These are phyloP conservation scores for Trichoderma cornu-damae DNA, from an alignment of 2,329 filamentous ascomycete genomes.

Conservation along the genomic window DNA sequence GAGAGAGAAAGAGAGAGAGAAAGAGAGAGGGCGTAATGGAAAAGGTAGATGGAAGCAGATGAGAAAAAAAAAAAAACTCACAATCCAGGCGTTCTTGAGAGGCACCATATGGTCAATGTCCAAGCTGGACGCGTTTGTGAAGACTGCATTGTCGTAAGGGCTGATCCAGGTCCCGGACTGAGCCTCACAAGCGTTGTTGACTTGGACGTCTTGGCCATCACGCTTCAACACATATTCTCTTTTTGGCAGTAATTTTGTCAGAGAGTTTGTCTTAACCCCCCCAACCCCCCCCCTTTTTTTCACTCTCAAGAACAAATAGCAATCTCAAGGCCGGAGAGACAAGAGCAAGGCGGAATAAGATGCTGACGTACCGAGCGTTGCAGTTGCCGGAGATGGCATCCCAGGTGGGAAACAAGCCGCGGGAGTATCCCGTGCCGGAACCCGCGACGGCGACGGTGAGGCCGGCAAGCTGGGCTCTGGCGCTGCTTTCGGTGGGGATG, in stretches of 20 bases:
- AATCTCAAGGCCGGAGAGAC: too few relatives aligned
- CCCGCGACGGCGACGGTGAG: constrained; percentile 54
- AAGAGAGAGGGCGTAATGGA: too few relatives aligned
- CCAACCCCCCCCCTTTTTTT: too few relatives aligned
- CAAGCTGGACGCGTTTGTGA: constrained; percentile 62
- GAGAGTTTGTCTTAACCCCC: too few relatives aligned
- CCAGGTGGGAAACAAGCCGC: constrained; percentile 69
- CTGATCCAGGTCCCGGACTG: constrained; percentile 64
- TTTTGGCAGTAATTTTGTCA: not conserved
- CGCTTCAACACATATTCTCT: constrained; percentile 66
- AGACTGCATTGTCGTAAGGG: constrained; percentile 68
- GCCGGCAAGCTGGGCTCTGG: constrained; percentile 51
- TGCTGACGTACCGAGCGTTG: constrained; percentile 54
- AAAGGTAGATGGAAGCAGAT: too few relatives aligned
- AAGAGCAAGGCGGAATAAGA: not conserved
- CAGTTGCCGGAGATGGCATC: constrained; percentile 59
- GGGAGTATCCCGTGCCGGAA: constrained; percentile 54
- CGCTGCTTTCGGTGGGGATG: constrained; percentile 55
- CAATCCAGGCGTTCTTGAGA: constrained; percentile 73
- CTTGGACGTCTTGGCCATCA: constrained; percentile 61
- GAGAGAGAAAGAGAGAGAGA: too few relatives aligned
- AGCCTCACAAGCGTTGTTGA: constrained; percentile 55
- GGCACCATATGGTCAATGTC: constrained; percentile 85
- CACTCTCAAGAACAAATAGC: too few relatives aligned
- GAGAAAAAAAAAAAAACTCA: constrained; percentile 38